phyloP scores from a whole-genome alignment of 768 basidiomycete genomes.

The Amanita inopinata region DNA sequence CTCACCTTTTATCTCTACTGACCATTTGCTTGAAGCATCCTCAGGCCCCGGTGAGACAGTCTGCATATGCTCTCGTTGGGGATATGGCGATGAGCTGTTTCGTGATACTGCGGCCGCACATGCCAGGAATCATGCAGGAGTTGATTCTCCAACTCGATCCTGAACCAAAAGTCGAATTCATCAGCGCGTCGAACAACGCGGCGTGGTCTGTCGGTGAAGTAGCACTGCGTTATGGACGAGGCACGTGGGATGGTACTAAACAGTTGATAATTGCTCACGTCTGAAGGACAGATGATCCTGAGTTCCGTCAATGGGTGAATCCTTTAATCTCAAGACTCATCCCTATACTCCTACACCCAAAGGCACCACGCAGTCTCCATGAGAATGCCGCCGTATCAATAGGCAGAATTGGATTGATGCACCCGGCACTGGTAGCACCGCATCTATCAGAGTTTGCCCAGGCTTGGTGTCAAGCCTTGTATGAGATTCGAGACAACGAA shows the following conservation, averaged over 20 bases:
- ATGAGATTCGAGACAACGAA: slow-evolving; percentile 98
- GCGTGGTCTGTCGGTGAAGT: slow-evolving; percentile 99
- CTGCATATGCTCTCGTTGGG: slow-evolving; percentile 95
- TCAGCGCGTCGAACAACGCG: slow-evolving; percentile 97
- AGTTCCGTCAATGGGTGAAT: slow-evolving; percentile 89
- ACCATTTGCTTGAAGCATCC: slow-evolving; percentile 91
- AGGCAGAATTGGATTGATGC: slow-evolving; percentile 90
- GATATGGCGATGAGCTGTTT: slow-evolving; percentile 98
- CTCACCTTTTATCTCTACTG: slow-evolving; percentile 72
- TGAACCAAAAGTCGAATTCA: slow-evolving; percentile 87
- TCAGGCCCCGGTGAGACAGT: slow-evolving; percentile 91
- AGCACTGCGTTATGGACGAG: slow-evolving; percentile 80
- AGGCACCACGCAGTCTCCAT: slow-evolving; percentile 86
- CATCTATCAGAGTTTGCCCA: slow-evolving; percentile 86
- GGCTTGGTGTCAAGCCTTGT: slow-evolving; percentile 94
- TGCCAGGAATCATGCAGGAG: slow-evolving; percentile 85
- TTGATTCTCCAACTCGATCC: slow-evolving; percentile 85
- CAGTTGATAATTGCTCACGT: slow-evolving; percentile 5
- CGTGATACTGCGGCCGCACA: slow-evolving; percentile 69
- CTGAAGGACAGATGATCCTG: slow-evolving; percentile 58
- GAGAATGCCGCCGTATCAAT: slow-evolving; percentile 99
- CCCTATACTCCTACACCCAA: slow-evolving; percentile 86
- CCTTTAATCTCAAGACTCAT: slow-evolving; percentile 82
- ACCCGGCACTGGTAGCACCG: slow-evolving; percentile 81
- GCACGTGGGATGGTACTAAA: slow-evolving; percentile 27